Conservation (phyloP, 1,284 basidiomycete genomes). For the Tylopilus sp. region DNA sequence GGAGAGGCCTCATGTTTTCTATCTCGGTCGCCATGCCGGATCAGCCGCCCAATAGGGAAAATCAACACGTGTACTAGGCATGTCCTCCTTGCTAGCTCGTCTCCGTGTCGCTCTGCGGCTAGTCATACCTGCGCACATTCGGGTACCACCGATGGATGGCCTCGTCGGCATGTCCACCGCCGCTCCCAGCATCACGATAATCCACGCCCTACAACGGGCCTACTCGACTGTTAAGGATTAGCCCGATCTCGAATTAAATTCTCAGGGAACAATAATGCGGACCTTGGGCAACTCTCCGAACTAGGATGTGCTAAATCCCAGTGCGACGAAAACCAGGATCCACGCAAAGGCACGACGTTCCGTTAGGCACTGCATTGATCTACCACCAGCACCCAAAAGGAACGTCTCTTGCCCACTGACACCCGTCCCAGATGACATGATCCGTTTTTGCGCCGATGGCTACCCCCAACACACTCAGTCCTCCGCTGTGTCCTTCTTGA, state of each 20-base stretch:
- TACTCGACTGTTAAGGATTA: conserved; percentile 1
- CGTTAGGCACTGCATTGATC: background rate
- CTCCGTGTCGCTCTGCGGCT: conserved; percentile 12
- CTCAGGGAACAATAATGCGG: background rate
- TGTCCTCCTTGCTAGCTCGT: conserved; percentile 17
- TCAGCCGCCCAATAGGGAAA: conserved; percentile 21
- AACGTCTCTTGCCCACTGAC: background rate
- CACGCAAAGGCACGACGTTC: background rate
- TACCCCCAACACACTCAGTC: background rate
- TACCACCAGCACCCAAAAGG: background rate
- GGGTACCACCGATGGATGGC: background rate
- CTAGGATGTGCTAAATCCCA: background rate
- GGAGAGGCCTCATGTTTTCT: conserved; percentile 21
- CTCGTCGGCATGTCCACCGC: conserved; percentile 8
- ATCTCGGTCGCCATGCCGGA: conserved; percentile 13
- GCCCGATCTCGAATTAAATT: background rate
- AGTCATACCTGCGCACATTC: conserved; percentile 14
- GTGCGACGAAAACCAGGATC: background rate
- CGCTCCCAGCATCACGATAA: background rate
- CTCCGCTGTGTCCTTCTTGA: background rate
- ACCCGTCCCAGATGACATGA: background rate
- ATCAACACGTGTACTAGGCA: conserved; percentile 26
- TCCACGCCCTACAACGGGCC: background rate
- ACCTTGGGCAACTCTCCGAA: background rate
- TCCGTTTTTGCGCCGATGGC: background rate